Evolutionary conservation across 1,284 basidiomycete species (phyloP), one percentile per base, ranked within the genome.

Genomic region (Polyporus tsugae): DNA sequence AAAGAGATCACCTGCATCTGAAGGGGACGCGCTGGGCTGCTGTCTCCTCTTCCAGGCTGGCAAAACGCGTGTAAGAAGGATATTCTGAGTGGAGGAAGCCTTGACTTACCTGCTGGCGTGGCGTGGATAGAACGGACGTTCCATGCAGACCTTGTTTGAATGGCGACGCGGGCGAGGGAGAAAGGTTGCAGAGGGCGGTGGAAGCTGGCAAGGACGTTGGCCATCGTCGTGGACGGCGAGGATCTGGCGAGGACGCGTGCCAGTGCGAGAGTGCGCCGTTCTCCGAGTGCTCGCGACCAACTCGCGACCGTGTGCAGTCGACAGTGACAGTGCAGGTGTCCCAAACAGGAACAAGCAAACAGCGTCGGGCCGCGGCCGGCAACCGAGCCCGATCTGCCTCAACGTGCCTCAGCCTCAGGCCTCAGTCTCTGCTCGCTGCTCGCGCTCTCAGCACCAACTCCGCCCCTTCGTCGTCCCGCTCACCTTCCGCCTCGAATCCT

Each of bases 11-110:
- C 70, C 73, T 6, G 69, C 62, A 6, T 73, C 71, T 7, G 62
- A 29, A 11, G 42, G 7, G 41, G 53, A 33, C 2, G 49, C 39
- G 11, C 62, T 52, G 15, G 29, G 57, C 41, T 71, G 68, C 57
- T 68, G 64, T 63, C 74, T 74, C 67, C 70, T 76, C 73, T 72
- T 75, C 41, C 73, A 61, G 17, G 73, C 75, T 77, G 64, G 1
- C 4, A 11, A 4, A 38, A 61, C 4, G 33, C 13, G 55, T 19
- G 25, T 49, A 4, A 62, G 63, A 17, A n/a, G 33, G 17, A 49
- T 36, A 55, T 4, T 7, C 19, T 1, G 13, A 25, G 3, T 4
- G 6, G 33, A 55, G 25, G n/a, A 19, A 11, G 17, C 42, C 4
- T 35, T 0, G 17, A 64, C 73, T 46, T 42, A 75, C 74, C 74